These are phyloP conservation scores for Colletotrichum gloeosporioides DNA, from an alignment of 2,329 filamentous ascomycete genomes.

Conservation along the genomic window DNA sequence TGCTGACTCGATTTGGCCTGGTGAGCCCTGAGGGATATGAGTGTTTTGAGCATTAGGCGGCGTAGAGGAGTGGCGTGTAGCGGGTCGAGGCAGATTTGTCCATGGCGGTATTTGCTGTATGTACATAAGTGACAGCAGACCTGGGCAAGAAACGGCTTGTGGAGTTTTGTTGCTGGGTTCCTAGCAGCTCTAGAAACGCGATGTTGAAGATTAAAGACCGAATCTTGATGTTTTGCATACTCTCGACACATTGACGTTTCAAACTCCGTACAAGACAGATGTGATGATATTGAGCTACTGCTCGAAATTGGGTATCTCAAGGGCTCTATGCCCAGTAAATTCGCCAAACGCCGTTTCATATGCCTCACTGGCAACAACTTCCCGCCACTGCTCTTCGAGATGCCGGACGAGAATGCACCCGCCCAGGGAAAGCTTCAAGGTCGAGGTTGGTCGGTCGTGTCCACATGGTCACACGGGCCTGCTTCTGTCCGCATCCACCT, in stretches of 20 bases:
- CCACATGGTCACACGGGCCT: too few relatives aligned
- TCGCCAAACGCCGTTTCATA: conserved; percentile 1
- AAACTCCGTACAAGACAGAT: background rate
- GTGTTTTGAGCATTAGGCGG: background rate
- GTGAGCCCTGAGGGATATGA: background rate
- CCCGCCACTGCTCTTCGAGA: background rate
- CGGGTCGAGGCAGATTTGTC: background rate
- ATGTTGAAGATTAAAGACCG: too few relatives aligned
- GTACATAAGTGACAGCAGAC: background rate
- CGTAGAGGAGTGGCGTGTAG: background rate
- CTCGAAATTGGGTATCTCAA: conserved; percentile 11
- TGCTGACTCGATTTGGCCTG: conserved; percentile 18
- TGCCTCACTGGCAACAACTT: background rate
- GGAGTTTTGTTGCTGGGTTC: rapidly evolving
- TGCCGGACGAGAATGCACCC: background rate
- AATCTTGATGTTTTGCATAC: too few relatives aligned
- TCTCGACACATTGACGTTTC: too few relatives aligned
- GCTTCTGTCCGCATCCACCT: background rate
- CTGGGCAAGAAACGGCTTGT: background rate
- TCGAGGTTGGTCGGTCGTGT: background rate
- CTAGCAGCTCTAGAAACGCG: rapidly evolving
- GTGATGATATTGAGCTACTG: background rate
- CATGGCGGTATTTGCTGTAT: background rate
- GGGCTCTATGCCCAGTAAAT: background rate
- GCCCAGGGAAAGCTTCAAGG: background rate